phyloP scores from a whole-genome alignment of 176 grass and related monocot species.

The Echinochloa phyllopogon region DNA sequence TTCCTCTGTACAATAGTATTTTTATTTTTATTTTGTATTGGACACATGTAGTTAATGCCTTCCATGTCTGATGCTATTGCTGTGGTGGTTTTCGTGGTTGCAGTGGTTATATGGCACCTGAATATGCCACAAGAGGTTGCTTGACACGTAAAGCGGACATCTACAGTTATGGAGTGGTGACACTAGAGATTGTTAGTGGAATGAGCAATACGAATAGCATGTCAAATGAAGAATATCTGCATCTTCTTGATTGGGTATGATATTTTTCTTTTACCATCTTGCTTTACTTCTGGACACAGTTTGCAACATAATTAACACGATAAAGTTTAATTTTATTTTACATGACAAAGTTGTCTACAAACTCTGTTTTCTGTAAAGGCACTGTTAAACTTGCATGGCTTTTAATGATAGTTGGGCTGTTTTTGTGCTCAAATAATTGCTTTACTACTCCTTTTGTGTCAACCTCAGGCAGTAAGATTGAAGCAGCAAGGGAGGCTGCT shows the following conservation, averaged over 20 bases:
- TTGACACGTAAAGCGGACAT: conserved; percentile 90
- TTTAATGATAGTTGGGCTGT: conserved; percentile 7
- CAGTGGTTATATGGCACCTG: conserved; percentile 94
- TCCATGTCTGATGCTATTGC: conserved; percentile 6
- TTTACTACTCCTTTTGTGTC: conserved; percentile 11
- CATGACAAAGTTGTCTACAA: not conserved
- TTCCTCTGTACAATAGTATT: not conserved
- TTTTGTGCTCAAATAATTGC: not conserved
- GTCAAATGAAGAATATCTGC: conserved; percentile 61
- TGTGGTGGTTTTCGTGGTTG: conserved; percentile 35
- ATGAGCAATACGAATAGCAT: conserved; percentile 65
- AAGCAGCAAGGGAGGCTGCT: conserved; percentile 70
- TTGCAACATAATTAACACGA: not conserved
- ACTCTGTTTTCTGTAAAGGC: conserved; percentile 9
- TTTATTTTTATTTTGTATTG: not conserved
- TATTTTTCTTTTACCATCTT: not conserved
- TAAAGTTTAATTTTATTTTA: not conserved
- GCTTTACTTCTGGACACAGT: not conserved
- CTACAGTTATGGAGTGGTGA: conserved; percentile 80
- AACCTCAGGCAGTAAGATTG: conserved; percentile 57
- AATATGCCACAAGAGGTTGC: conserved; percentile 88
- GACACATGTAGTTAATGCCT: not conserved
- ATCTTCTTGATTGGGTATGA: conserved; percentile 89
- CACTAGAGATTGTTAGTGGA: conserved; percentile 77
- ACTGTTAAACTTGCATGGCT: not conserved